These are phyloP conservation scores for Penicillium simplicissimum DNA, from an alignment of 495 filamentous ascomycete genomes.

Conservation along the genomic window DNA sequence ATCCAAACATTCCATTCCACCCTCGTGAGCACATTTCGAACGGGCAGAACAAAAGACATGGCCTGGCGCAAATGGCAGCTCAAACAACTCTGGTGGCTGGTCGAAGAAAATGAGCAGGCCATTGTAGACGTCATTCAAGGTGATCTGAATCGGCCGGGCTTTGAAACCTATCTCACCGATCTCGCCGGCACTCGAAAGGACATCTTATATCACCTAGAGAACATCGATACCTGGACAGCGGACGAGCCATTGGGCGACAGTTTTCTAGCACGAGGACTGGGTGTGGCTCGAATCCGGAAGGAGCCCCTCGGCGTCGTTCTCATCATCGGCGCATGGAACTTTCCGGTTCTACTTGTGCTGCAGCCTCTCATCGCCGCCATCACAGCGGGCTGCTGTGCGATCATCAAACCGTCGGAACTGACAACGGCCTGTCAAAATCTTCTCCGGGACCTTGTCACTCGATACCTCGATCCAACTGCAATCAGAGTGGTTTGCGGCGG, in stretches of 20 bases:
- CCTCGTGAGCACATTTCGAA: not conserved
- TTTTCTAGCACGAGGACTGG: not conserved
- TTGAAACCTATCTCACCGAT: conserved; percentile 3
- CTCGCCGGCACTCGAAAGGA: conserved; percentile 39
- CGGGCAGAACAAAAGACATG: not conserved
- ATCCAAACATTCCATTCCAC: not conserved
- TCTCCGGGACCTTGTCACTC: not conserved
- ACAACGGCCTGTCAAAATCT: not conserved
- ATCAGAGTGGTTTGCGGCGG: not conserved
- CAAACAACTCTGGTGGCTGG: not conserved
- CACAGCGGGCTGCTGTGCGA: conserved; percentile 3
- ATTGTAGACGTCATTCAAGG: not conserved
- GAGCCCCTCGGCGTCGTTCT: conserved; percentile 53
- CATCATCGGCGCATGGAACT: conserved; percentile 87
- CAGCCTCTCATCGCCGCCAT: conserved; percentile 81
- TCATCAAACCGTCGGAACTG: not conserved
- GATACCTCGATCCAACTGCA: not conserved
- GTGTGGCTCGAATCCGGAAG: not conserved
- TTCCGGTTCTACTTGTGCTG: conserved; percentile 69
- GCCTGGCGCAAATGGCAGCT: not conserved
- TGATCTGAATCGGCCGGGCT: conserved; percentile 2
- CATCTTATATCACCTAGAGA: conserved; percentile 64
- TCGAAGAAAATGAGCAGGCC: not conserved
- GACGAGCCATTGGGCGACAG: not conserved
- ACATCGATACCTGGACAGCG: conserved; percentile 67